Percentiles rank a stretch among this genome's conserved stretches.
Evolutionary conservation across 306 rosid genomes (phyloP).

Genomic region (Malus asiatica): DNA sequence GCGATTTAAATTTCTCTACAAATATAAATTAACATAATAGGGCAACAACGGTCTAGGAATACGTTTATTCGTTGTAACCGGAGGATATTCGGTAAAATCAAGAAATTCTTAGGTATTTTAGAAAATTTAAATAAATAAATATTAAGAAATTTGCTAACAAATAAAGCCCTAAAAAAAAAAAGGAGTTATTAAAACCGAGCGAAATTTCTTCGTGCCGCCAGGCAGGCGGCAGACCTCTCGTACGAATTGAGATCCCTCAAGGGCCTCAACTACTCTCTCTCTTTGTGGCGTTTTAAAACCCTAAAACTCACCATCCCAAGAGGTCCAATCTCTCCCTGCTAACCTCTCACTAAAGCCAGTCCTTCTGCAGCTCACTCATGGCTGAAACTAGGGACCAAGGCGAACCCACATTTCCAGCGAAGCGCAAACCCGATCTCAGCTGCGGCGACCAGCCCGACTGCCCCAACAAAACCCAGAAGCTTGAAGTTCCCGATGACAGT

Average conservation of each 20-base stretch:
- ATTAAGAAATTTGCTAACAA: too few relatives aligned
- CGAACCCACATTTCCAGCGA: slow-evolving; percentile 44
- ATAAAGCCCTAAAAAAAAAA: too few relatives aligned
- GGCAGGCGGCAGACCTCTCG: neutral
- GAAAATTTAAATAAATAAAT: too few relatives aligned
- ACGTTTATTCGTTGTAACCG: too few relatives aligned
- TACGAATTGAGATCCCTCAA: too few relatives aligned
- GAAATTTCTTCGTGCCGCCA: neutral
- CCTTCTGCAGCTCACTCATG: slow-evolving; percentile 34
- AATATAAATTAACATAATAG: too few relatives aligned
- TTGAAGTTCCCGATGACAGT: slow-evolving; percentile 15
- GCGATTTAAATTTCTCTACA: too few relatives aligned
- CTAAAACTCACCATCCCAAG: neutral
- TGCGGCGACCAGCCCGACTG: slow-evolving; percentile 25
- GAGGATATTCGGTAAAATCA: too few relatives aligned
- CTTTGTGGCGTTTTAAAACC: neutral
- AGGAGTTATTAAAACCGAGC: too few relatives aligned
- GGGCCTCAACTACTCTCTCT: too few relatives aligned
- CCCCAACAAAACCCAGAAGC: slow-evolving; percentile 45
- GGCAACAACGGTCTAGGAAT: too few relatives aligned
- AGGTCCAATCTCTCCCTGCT: neutral
- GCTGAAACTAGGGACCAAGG: slow-evolving; percentile 43
- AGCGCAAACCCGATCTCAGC: slow-evolving; percentile 52
- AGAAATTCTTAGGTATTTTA: too few relatives aligned
- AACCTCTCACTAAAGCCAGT: neutral